Conservation (phyloP, 331 rosid genomes). For the Phaseolus coccineus region DNA sequence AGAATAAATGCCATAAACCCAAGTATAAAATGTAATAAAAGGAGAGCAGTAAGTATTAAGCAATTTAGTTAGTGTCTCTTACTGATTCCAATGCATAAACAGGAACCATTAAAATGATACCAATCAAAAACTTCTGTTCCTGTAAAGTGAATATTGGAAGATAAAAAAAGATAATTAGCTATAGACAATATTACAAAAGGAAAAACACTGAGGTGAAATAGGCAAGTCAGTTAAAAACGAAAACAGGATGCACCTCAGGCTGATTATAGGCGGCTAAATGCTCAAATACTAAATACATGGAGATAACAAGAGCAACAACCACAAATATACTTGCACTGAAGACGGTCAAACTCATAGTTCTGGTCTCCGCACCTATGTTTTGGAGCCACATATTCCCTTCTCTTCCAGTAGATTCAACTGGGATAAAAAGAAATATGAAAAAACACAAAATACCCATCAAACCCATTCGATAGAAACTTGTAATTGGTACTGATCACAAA, state of each 20-base stretch:
- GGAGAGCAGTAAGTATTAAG: background rate
- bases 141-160: slow-evolving; percentile 47
- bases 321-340: slow-evolving; percentile 85
- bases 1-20: background rate
- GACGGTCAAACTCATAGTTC: slow-evolving; percentile 77
- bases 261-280: slow-evolving; percentile 91
- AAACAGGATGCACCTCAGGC: slow-evolving; percentile 71
- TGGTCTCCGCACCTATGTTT: slow-evolving; percentile 50
- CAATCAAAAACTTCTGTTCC: slow-evolving; percentile 98
- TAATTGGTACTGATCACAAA: slow-evolving; percentile 12
- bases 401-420: slow-evolving; percentile 70
- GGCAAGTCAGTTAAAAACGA: slow-evolving; percentile 17
- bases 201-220: slow-evolving; percentile 16
- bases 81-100: slow-evolving; percentile 97
- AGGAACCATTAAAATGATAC: slow-evolving; percentile 96
- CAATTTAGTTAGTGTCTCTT: slow-evolving; percentile 42
- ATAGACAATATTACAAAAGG: slow-evolving; percentile 1
- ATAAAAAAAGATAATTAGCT: slow-evolving; percentile 11
- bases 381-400: slow-evolving; percentile 61
- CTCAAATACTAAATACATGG: slow-evolving; percentile 83
- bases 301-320: slow-evolving; percentile 75
- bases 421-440: slow-evolving; percentile 52
- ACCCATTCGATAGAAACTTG: slow-evolving; percentile 53
- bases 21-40: background rate
- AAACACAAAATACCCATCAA: slow-evolving; percentile 59